phyloP scores from a whole-genome alignment of 1,284 basidiomycete species.

The Athelia sp. region DNA sequence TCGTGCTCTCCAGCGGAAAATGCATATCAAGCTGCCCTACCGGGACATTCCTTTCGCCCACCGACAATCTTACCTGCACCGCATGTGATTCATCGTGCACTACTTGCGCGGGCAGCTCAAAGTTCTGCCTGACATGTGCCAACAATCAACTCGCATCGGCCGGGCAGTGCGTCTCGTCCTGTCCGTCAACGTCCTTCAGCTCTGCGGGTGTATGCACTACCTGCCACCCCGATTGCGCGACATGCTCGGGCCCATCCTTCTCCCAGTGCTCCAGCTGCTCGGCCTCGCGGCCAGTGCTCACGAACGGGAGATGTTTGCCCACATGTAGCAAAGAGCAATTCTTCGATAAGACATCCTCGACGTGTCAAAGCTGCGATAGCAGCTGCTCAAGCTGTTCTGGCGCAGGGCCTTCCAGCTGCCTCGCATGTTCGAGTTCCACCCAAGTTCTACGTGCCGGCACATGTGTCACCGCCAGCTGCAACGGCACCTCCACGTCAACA shows the following conservation, averaged over 20 bases:
- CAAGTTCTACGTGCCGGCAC: slow-evolving; percentile 59
- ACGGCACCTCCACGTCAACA: slow-evolving; percentile 26
- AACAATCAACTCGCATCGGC: slow-evolving; percentile 57
- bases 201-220: slow-evolving; percentile 59
- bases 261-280: slow-evolving; percentile 73
- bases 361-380: slow-evolving; percentile 67
- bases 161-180: slow-evolving; percentile 69
- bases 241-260: slow-evolving; percentile 68
- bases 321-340: slow-evolving; percentile 70
- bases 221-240: slow-evolving; percentile 79
- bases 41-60: slow-evolving; percentile 65
- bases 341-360: slow-evolving; percentile 58
- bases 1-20: slow-evolving; percentile 60
- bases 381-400: slow-evolving; percentile 73
- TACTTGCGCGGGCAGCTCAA: slow-evolving; percentile 60
- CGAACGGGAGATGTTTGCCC: slow-evolving; percentile 66
- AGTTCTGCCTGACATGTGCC: slow-evolving; percentile 69
- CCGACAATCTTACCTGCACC: slow-evolving; percentile 45
- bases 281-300: slow-evolving; percentile 61
- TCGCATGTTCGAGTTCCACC: slow-evolving; percentile 63
- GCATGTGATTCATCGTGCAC: slow-evolving; percentile 73
- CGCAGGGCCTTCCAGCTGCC: slow-evolving; percentile 56
- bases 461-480: slow-evolving; percentile 61
- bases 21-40: slow-evolving; percentile 67
- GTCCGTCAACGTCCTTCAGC: slow-evolving; percentile 65